Base-by-base conservation (phyloP, 176 grass and related monocot genomes). In the Olyra latifolia region DNA sequence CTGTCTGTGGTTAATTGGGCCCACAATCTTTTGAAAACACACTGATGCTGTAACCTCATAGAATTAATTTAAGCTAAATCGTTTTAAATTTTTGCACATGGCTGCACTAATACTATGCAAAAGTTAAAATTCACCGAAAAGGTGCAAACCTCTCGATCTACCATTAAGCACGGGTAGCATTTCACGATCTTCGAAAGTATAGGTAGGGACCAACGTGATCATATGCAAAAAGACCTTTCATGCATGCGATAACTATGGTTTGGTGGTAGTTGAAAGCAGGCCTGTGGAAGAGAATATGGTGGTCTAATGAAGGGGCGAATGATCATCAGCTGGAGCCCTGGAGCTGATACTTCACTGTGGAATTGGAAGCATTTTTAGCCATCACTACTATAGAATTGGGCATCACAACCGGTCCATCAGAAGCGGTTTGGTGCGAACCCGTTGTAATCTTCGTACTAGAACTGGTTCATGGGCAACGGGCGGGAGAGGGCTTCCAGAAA, bases 191-290 rank as follows among this genome's bases (percentile, higher is more conserved):
- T 14, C 6, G 29, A 69, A 80, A 80, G 50, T 10, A 40, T 6
- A 53, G 6, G 6, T 17, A 56, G 49, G 38, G 65, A 69, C 65
- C 50, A 80, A 45, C 3, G 78, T 55, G 8, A 9, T 69, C 49
- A 69, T 27, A 35, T 69, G 64, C 77, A 35, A 8, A 28, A 69
- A 58, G 25, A 45, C 67, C 17, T 54, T 35, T 43, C 49, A 40
- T 69, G 50, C 50, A 22, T 80, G 75, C 27, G 35, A 57, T 54
- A 30, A 45, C 49, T 27, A 1, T 2, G 57, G 65, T 80, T 60
- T 80, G 78, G 50, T 57, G 77, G 43, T 49, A 58, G 38, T 69
- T 69, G 78, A 30, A 80, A 80, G 49, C 29, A 44, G 22, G 57
- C 6, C 57, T 11, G 11, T 14, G 24, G 63, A 44, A 42, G 49